Base-by-base conservation (phyloP, 768 basidiomycete species). In the Boletus pseudopeckii region DNA sequence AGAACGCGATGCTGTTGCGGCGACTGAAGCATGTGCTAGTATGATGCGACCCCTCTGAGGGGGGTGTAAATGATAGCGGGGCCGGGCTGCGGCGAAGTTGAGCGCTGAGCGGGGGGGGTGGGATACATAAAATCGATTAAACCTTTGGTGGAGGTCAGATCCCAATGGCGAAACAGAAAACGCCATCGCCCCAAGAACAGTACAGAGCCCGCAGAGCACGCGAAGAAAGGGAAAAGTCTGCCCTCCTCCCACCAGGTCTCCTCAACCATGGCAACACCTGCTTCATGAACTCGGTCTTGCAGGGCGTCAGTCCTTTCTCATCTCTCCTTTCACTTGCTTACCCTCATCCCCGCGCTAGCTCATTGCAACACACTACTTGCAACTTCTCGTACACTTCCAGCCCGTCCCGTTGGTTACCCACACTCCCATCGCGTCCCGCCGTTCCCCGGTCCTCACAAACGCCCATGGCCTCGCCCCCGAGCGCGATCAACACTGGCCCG, bases 211-310 rank as follows among this genome's bases (percentile, higher is more conserved):
- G 80, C 48, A 83, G 76, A 60, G 75, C 77, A 48, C 75, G 79
- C 62, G 86, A 89, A 66, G 86, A 88, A 60, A 72, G 74, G 46
- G 86, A 87, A 64, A 74, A 70, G 63, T 69, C 72, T 7, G 84
- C 84, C 0, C 74, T 79, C 39, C 73, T 90, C 10, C 89, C 89
- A 0, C 87, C 89, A 4, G 89, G 89, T 7, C 75, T 92, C 22
- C 64, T 83, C 42, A 92, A 92, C 66, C 87, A 90, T 72, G 86
- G 88, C 40, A 91, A 91, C 68, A 96, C 93, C 0, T 98, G 94
- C 72, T 98, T 94, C 72, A 91, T 95, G 87, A 98, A 96, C 72
- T 93, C 92, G 32, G 91, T 93, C 30, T 75, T 98, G 28, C 94
- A 98, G 68, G 90, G 88, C 37, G 89, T 87, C 72, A 60, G 85